These are phyloP conservation scores for Puccinia polysora DNA, from an alignment of 1,284 basidiomycete species.

Conservation along the genomic window DNA sequence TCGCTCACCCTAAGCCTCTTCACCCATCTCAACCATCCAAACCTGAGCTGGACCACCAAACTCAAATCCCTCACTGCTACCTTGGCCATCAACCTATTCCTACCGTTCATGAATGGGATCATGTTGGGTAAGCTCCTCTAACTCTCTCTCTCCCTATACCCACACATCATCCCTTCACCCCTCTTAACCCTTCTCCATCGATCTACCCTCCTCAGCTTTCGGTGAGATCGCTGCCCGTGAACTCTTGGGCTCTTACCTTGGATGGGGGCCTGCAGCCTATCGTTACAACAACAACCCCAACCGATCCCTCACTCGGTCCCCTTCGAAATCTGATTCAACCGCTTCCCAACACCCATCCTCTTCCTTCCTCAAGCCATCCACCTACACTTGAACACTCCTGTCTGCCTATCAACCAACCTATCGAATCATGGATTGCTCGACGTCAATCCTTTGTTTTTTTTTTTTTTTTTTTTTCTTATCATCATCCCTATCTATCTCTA, in stretches of 20 bases:
- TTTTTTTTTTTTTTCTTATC: too few species aligned
- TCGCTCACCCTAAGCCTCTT: constrained; percentile 65
- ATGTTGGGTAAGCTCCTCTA: constrained; percentile 64
- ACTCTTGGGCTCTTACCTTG: constrained; percentile 65
- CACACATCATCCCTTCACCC: neutral
- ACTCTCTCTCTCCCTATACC: neutral
- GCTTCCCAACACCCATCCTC: too few species aligned
- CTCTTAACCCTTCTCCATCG: neutral
- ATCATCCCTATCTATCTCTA: too few species aligned
- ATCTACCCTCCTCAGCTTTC: constrained; percentile 58
- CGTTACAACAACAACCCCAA: neutral
- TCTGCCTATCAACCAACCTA: too few species aligned
- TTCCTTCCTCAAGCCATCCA: too few species aligned
- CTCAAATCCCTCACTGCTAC: constrained; percentile 71
- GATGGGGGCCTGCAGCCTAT: constrained; percentile 49
- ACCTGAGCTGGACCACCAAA: constrained; percentile 59
- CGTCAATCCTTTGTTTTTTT: too few species aligned
- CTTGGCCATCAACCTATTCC: constrained; percentile 80
- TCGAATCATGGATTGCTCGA: too few species aligned
- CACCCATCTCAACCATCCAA: constrained; percentile 68
- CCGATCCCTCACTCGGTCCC: neutral
- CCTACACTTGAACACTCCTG: too few species aligned
- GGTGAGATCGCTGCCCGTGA: constrained; percentile 95
- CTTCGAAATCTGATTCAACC: too few species aligned
- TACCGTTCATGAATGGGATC: constrained; percentile 94